phyloP scores from a whole-genome alignment of 2,329 filamentous ascomycete species.

The Nemania serpens region DNA sequence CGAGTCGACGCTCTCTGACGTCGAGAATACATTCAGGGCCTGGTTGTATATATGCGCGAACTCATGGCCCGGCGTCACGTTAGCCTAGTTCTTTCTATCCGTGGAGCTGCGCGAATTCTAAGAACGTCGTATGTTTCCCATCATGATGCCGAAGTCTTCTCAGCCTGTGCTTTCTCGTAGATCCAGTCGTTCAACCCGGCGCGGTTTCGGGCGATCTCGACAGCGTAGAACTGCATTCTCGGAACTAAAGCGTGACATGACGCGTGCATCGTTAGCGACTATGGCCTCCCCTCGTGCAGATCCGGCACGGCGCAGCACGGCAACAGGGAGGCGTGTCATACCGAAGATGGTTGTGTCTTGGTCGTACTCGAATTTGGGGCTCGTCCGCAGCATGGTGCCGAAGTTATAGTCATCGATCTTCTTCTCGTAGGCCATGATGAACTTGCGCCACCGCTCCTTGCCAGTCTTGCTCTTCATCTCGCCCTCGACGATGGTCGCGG shows the following conservation, averaged over 20 bases:
- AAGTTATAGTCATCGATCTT: constrained; percentile 98
- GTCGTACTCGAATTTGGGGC: constrained; percentile 81
- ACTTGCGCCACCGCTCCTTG: constrained; percentile 93
- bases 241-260: constrained; percentile 39
- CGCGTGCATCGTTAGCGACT: constrained; percentile 41
- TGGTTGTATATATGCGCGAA: neutral
- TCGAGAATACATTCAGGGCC: no score
- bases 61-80: neutral
- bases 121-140: neutral
- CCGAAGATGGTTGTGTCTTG: constrained; percentile 91
- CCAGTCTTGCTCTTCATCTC: constrained; percentile 97
- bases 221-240: constrained; percentile 81
- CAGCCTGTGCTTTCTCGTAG: constrained; percentile 77
- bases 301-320: no score
- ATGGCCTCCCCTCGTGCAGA: constrained; percentile 41
- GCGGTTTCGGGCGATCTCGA: constrained; percentile 81
- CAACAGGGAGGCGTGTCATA: constrained; percentile 42
- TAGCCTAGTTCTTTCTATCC: constrained; percentile 3
- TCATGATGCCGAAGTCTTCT: constrained; percentile 33
- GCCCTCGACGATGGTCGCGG: constrained; percentile 81
- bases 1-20: no score
- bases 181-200: constrained; percentile 96
- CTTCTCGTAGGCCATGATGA: constrained; percentile 93
- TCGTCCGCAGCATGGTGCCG: constrained; percentile 86
- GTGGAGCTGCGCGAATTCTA: neutral